Evolutionary conservation across 164 flowering plant genomes (phyloP).

Genomic region (Liriodendron chinense): DNA sequence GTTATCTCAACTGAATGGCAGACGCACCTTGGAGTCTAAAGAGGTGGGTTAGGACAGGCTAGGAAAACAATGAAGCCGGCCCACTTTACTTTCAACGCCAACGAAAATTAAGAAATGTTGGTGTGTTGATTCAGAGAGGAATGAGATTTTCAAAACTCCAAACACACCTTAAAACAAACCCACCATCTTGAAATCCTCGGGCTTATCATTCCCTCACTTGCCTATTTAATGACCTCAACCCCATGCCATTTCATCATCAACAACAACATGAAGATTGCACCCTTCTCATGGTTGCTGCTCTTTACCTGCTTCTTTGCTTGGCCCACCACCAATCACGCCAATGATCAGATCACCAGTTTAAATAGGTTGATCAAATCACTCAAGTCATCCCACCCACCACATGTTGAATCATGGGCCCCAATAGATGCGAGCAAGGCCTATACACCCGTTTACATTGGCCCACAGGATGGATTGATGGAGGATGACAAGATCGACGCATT

Average conservation of each 20-base stretch:
- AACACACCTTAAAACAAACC: not conserved
- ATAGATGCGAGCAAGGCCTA: not conserved
- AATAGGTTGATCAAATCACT: not conserved
- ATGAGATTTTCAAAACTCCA: not conserved
- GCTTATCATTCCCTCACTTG: not conserved
- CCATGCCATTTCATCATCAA: not conserved
- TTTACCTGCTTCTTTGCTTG: not conserved
- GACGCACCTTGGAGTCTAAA: too few species aligned
- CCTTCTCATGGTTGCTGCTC: not conserved
- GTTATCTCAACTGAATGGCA: too few species aligned
- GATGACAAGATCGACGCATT: slow-evolving; percentile 37
- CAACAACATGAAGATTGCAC: not conserved
- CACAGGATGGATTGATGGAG: slow-evolving; percentile 34
- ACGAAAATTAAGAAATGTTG: too few species aligned
- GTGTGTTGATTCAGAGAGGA: too few species aligned
- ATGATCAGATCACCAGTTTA: slow-evolving; percentile 2
- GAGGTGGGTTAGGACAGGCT: too few species aligned
- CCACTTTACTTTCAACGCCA: too few species aligned
- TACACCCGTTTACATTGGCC: slow-evolving; percentile 10
- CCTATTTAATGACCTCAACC: not conserved
- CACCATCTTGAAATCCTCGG: not conserved
- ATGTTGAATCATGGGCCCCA: not conserved
- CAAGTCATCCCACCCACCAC: not conserved
- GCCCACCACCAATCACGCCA: not conserved
- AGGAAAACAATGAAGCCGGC: too few species aligned